Evolutionary conservation across 108 stramenopile genomes (phyloP), one percentile per base, ranked within the genome.

Genomic region (Nannochloropsis oceanica): DNA sequence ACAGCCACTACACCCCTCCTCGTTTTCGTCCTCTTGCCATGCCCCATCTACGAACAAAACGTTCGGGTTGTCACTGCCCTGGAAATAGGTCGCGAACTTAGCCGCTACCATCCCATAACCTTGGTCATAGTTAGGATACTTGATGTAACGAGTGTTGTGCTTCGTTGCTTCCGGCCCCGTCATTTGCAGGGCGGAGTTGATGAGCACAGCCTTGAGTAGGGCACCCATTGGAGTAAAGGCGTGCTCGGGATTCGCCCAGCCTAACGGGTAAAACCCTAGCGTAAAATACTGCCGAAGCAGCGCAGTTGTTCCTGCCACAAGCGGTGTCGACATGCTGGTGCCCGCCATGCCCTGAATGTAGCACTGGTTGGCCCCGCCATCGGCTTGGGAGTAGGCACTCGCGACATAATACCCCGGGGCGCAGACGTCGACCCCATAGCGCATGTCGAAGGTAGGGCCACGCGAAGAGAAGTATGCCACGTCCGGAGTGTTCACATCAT

Each of bases 351-450:
- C 87, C 14, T 42, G 86, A 24, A 91, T 82, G 79, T 50, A 46
- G 50, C 87, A 88, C 42, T 27, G 81, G 20, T 34, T 34, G 8
- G 27, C 34, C 12, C 80, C 81, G 8, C 84, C 81, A 12, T 88
- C 84, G 3, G 93, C 92, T 79, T 89, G 25, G 9, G 12, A 20
- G 42, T 79, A 14, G 42, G 25, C n/a, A 50, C 13, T 26, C 22
- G 43, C 83, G 13, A 25, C 83, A 43, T 46, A 83, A 81, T 91
- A 91, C 12, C 94, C 94, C 22, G 94, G 94, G 24, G 93, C 94
- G 12, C 93, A 90, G n/a, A 95, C 88, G 84, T 95, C 94, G 13
- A 94, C 93, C 87, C 94, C 94, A 79, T 93, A 92, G 14, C 94
- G 86, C 11, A 89, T 87, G 88, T 95, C 94, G 1, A 80, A 73